Evolutionary conservation across 176 grass and related monocot genomes (phyloP).

Genomic region (Chrysopogon serrulatus): DNA sequence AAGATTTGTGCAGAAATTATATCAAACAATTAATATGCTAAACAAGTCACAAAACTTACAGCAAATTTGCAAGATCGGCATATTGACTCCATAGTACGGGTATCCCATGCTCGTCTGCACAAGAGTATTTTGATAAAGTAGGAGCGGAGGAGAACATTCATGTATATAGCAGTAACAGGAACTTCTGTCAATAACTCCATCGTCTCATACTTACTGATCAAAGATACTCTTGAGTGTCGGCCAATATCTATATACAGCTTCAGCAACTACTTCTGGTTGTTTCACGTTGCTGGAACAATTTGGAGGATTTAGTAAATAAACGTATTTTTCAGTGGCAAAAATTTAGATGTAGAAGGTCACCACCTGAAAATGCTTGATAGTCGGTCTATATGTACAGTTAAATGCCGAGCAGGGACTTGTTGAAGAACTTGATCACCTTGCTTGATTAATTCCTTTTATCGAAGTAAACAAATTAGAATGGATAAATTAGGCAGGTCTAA

Average conservation of each 20-base stretch:
- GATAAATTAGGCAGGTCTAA: background rate
- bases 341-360: slow-evolving; percentile 8
- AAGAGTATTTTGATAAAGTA: slow-evolving; percentile 8
- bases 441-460: slow-evolving; percentile 75
- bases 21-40: slow-evolving; percentile 20
- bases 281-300: slow-evolving; percentile 73
- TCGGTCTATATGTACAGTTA: slow-evolving; percentile 85
- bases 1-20: slow-evolving; percentile 22
- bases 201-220: slow-evolving; percentile 66
- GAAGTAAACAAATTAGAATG: slow-evolving; percentile 31
- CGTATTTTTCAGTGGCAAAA: background rate
- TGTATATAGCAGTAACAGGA: slow-evolving; percentile 5
- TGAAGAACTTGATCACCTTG: slow-evolving; percentile 71
- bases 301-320: slow-evolving; percentile 26
- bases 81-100: slow-evolving; percentile 93
- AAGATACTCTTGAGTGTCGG: slow-evolving; percentile 80
- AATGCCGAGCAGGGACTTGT: slow-evolving; percentile 73
- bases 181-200: background rate
- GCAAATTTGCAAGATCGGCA: slow-evolving; percentile 96
- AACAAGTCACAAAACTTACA: slow-evolving; percentile 52
- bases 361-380: slow-evolving; percentile 98
- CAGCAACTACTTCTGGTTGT: slow-evolving; percentile 88
- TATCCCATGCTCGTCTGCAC: slow-evolving; percentile 94
- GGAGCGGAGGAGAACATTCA: background rate
- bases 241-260: slow-evolving; percentile 86